Conservation (phyloP, 306 rosid species). For the Ormosia emarginata region DNA sequence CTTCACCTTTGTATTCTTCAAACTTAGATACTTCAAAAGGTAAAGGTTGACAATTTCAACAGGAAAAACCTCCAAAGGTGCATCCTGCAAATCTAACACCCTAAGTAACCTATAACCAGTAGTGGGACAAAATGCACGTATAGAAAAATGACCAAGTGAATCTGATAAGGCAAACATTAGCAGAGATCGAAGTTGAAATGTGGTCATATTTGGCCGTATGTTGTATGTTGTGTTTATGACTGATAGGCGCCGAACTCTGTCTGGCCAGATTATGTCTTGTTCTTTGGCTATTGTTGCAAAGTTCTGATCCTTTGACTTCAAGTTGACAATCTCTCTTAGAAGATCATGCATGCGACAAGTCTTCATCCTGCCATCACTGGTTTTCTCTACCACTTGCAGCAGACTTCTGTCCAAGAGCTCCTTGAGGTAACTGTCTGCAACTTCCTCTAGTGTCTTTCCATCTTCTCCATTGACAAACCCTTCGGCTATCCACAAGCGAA, state of each 20-base stretch:
- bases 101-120: slow-evolving; percentile 35
- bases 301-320: slow-evolving; percentile 53
- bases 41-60: slow-evolving; percentile 36
- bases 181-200: slow-evolving; percentile 49
- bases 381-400: slow-evolving; percentile 41
- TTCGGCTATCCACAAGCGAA: slow-evolving; percentile 66
- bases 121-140: neutral
- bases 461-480: slow-evolving; percentile 49
- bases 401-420: slow-evolving; percentile 58
- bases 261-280: slow-evolving; percentile 40
- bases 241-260: slow-evolving; percentile 55
- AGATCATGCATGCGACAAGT: slow-evolving; percentile 51
- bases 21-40: slow-evolving; percentile 48
- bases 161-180: slow-evolving; percentile 46
- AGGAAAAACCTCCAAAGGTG: slow-evolving; percentile 46
- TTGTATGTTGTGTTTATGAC: slow-evolving; percentile 27
- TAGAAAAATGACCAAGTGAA: slow-evolving; percentile 27
- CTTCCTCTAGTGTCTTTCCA: slow-evolving; percentile 49
- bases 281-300: slow-evolving; percentile 50
- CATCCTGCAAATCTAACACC: slow-evolving; percentile 46
- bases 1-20: slow-evolving; percentile 46
- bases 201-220: slow-evolving; percentile 20
- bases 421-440: slow-evolving; percentile 55
- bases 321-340: slow-evolving; percentile 43
- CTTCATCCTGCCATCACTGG: slow-evolving; percentile 39